Conservation (phyloP, 331 rosid genomes). For the Acacia pycnantha region DNA sequence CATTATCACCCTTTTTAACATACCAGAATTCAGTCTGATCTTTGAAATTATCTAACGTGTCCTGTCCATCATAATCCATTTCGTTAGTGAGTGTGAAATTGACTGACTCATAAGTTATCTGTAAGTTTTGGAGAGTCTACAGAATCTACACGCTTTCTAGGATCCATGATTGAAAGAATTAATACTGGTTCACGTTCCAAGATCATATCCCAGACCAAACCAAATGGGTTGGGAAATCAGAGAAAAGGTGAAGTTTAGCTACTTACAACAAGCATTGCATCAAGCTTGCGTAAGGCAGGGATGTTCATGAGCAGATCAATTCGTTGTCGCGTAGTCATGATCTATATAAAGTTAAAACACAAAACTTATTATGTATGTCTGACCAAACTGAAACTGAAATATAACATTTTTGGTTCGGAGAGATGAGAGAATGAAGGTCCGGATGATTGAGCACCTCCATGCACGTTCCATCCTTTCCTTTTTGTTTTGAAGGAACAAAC, state of each 20-base stretch:
- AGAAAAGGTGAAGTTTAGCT: not conserved
- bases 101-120: not conserved
- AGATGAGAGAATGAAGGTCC: constrained; percentile 12
- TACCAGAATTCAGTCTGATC: constrained; percentile 82
- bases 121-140: not conserved
- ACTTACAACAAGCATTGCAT: constrained; percentile 85
- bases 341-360: constrained; percentile 35
- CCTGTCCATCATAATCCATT: constrained; percentile 46
- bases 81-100: constrained; percentile 10
- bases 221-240: constrained; percentile 4
- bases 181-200: not conserved
- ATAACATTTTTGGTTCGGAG: not conserved
- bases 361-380: not conserved
- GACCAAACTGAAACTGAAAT: not conserved
- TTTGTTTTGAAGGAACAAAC: constrained; percentile 76
- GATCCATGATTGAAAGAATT: not conserved
- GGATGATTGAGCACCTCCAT: constrained; percentile 61
- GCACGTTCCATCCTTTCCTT: constrained; percentile 61
- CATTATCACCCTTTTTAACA: constrained; percentile 48
- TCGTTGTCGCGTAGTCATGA: constrained; percentile 88
- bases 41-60: constrained; percentile 60
- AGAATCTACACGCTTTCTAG: not conserved
- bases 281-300: constrained; percentile 84
- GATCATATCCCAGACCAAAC: not conserved
- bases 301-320: constrained; percentile 76